Base-by-base conservation (phyloP, 2,329 filamentous ascomycete species). In the Epichloe festucae region DNA sequence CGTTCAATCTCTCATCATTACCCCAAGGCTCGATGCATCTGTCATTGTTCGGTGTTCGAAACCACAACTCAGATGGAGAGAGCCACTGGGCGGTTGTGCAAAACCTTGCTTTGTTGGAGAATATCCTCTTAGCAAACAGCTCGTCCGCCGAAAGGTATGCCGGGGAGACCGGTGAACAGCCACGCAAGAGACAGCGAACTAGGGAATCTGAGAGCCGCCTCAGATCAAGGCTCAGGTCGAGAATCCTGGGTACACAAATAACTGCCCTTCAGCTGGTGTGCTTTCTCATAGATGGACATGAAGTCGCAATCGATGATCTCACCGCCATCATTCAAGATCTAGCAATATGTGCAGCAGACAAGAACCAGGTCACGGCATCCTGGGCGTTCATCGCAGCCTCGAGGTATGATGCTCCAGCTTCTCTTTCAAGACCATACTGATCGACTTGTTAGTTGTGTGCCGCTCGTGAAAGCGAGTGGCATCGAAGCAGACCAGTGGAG, bases 321-420 rank as follows among this genome's bases (percentile, higher is more conserved):
- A 65, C 68, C 5, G 71, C 74, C 0, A 63, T 84, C 4, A 62
- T 93, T 3, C 72, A 75, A 8, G 75, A 77, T 43, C 68, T 94
- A 15, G 68, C 74, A 15, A 65, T 70, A 11, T 73, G 77, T 50
- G 78, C 85, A 43, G 74, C 78, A 10, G 85, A 93, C 60, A 90
- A 95, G 59, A 82, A 85, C 57, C 68, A 70, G 14, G 66, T 68
- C 8, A 71, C 84, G 41, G 78, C 83, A 7, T 87, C 83, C 0
- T 98, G 93, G 93, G 84, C 89, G 17, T 81, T 95, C 72, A 66
- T 96, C 49, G 84, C 83, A n/a, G 80, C 89, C 62, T 75, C 87
- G 55, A 87, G 86, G 88, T 90, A 70, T 62, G 75, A 51, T 23
- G 3, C 4, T 14, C 31, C 42, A 1, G 12, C 39, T 40, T 45